Evolutionary conservation across 2,329 filamentous ascomycete species (phyloP).

Genomic region (Meredithiella fracta): DNA sequence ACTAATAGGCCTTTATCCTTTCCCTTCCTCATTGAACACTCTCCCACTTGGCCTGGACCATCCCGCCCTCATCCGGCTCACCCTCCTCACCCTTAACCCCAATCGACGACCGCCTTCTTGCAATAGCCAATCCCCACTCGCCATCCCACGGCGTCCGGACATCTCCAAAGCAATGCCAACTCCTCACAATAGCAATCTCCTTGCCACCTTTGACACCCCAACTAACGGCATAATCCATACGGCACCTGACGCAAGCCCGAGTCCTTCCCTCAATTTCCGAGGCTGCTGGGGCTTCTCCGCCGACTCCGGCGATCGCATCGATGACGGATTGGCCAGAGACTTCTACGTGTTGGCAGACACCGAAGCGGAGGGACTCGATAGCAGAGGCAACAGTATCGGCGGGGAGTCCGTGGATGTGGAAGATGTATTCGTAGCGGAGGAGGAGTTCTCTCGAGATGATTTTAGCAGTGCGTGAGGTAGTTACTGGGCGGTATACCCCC

Average conservation of each 20-base stretch:
- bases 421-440: neutral
- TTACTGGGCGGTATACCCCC: neutral
- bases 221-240: constrained; percentile 4
- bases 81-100: neutral
- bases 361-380: neutral
- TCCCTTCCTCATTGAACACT: neutral
- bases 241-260: neutral
- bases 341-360: constrained; percentile 4
- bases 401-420: neutral
- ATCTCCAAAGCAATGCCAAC: constrained; percentile 9
- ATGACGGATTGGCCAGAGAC: neutral
- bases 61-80: neutral
- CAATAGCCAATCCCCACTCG: constrained; percentile 9
- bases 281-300: neutral
- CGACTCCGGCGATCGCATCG: neutral
- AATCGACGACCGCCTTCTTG: neutral
- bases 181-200: neutral
- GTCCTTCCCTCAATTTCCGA: neutral
- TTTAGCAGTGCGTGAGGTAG: neutral
- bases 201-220: neutral
- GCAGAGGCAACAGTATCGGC: neutral
- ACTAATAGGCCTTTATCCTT: too few relatives aligned
- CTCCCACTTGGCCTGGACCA: constrained; percentile 7
- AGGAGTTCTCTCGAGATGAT: neutral
- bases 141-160: constrained; percentile 3